These are phyloP conservation scores for Coniochaeta sp. DNA, from an alignment of 2,329 filamentous ascomycete species.

Conservation along the genomic window DNA sequence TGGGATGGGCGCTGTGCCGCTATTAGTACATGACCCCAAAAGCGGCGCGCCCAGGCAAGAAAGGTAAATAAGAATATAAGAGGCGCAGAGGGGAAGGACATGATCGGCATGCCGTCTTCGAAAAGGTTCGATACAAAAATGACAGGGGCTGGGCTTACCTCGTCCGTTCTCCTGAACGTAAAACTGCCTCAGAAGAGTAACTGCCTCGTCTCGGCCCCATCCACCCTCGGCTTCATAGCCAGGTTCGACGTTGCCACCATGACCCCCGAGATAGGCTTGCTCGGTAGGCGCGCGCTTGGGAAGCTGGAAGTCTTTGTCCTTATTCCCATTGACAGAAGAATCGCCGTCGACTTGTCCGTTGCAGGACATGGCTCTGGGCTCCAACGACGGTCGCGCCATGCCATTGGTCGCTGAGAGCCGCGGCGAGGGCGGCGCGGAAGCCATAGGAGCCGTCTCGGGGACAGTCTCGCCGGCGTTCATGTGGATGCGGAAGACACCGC, in stretches of 20 bases:
- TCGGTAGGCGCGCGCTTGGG: conserved; percentile 7
- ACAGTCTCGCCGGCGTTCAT: conserved; percentile 36
- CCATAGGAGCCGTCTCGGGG: too few species aligned
- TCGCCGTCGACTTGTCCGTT: conserved; percentile 5
- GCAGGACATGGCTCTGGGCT: conserved; percentile 12
- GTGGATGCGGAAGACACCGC: conserved; percentile 86
- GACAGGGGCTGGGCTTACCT: conserved; percentile 41
- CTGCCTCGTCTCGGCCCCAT: conserved; percentile 84
- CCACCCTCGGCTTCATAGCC: conserved; percentile 81
- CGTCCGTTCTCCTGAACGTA: conserved; percentile 98
- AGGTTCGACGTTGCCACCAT: conserved; percentile 65
- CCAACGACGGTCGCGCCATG: conserved; percentile 17
- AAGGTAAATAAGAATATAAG: neutral
- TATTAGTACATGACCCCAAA: conserved; percentile 11
- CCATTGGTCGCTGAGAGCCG: conserved; percentile 15
- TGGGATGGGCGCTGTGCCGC: conserved; percentile 36
- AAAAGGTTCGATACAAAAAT: too few species aligned
- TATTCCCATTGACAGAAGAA: conserved; percentile 6
- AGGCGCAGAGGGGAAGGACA: neutral
- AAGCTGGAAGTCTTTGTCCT: conserved; percentile 4
- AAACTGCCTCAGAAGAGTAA: conserved; percentile 85
- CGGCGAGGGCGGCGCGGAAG: conserved; percentile 31
- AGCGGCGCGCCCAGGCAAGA: neutral
- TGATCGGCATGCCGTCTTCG: too few species aligned
- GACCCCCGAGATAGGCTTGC: conserved; percentile 26